Conservation (phyloP, 495 filamentous ascomycete genomes). For the Apiosordaria backusii region DNA sequence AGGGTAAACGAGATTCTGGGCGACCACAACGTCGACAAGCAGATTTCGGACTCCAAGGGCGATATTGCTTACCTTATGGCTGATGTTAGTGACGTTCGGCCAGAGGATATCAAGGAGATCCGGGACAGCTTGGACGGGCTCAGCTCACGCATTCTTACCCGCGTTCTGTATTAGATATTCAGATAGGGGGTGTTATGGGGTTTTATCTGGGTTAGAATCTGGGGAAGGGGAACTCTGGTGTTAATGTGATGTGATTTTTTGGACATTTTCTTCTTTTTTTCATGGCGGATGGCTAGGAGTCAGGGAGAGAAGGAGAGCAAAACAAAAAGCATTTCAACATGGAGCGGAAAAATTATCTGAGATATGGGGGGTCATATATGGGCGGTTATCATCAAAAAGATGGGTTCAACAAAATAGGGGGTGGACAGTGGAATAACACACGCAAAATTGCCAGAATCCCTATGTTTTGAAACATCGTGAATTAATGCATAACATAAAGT, state of each 20-base stretch:
- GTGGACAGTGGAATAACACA: neutral
- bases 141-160: slow-evolving; percentile 78
- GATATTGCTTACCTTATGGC: slow-evolving; percentile 98
- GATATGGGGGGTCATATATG: neutral
- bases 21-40: slow-evolving; percentile 97
- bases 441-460: no score
- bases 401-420: slow-evolving; percentile 15
- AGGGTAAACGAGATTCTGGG: slow-evolving; percentile 91
- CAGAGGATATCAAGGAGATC: slow-evolving; percentile 77
- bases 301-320: neutral
- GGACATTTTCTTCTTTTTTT: neutral
- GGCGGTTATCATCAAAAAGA: slow-evolving; percentile 11
- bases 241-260: neutral
- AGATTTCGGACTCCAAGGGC: slow-evolving; percentile 91
- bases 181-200: neutral
- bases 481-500: neutral
- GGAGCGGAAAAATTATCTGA: neutral
- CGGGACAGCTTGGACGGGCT: slow-evolving; percentile 77
- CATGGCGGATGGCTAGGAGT: slow-evolving; percentile 24
- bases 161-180: slow-evolving; percentile 76
- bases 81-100: slow-evolving; percentile 83
- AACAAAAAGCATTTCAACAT: slow-evolving; percentile 24
- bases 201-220: neutral
- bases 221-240: neutral
- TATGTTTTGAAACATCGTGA: neutral